Evolutionary conservation across 2,329 filamentous ascomycete species (phyloP), one percentile per base, ranked within the genome.

Genomic region (Stagonosporopsis rhizophila): DNA sequence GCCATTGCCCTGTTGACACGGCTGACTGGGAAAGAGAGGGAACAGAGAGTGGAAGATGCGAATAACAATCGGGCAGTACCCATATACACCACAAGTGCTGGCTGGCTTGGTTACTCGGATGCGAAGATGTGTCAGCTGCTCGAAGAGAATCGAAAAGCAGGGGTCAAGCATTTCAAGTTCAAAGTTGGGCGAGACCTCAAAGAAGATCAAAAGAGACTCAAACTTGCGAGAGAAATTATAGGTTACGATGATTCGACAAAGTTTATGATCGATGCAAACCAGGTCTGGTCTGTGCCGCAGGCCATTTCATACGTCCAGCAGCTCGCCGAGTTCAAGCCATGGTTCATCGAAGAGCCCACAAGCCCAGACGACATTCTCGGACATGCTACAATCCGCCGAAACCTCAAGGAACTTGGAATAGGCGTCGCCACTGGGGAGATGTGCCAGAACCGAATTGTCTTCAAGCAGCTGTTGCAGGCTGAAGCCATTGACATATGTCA

Each of bases 271-370:
- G 92, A 96, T 79, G 92, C 92, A 47, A 96, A 96, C 79, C 92
- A 96, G 81, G 81, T 95, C 56, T 96, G 92, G 92, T 91, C 88
- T 46, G 92, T 96, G 32, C 91, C 91, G 0, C 91, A 96, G 78
- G 92, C 92, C 8, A 92, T 96, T 66, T 85, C 84, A 58, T 92
- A 94, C 81, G 96, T 96, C 90, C 84, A 87, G 70, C 77, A 91
- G 71, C 86, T 96, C 44, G 85, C 85, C 52, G 87, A 92, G 67
- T 96, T 92, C 80, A 89, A 90, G 81, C 90, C 90, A 5, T 95
- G 91, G 90, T 96, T 96, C 80, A 96, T 96, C 72, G 92, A 96
- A 80, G 92, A 96, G 82, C 92, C 92, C 2, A 96, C 92, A 12
- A 91, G 88, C 20, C 92, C 92, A 15, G 92, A 96, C 72, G 92